Evolutionary conservation across 176 grass and related monocot genomes (phyloP), one percentile per base, ranked within the genome.

Genomic region (Rhynchospora breviuscula): DNA sequence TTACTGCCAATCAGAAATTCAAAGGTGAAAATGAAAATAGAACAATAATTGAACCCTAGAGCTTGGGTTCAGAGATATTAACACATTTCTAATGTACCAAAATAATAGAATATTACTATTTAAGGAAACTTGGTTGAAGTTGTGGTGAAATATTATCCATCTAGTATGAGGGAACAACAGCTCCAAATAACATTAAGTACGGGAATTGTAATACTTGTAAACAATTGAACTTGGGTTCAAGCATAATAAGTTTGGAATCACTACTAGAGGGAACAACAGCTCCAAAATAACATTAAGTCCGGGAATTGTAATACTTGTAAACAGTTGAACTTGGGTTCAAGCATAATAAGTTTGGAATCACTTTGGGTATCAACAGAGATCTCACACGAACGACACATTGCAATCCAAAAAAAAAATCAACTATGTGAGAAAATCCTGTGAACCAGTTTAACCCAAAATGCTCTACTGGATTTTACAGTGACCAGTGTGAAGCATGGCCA

Each of bases 401-500:
- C 29, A 78, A 57, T 57, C 73, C 21, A 78, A 78, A 75, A 10
- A n/a, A n/a, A 64, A 26, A 40, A 15, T 5, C 64, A 67, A 67
- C 31, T 19, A 78, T 57, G 73, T 57, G 73, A 57, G 73, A 57
- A 78, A 78, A 54, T 78, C 63, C 60, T 51, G 56, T 19, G 54
- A 64, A 79, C 18, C 79, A 64, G 80, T 84, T 88, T 71, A 67
- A 67, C 58, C 65, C 59, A 87, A 59, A 67, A 29, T 9, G 13
- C 53, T 25, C 79, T 63, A 62, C 0, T 4, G 13, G 46, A 52
- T 52, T 62, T 79, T 93, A 97, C 35, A 93, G 86, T 45, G 94
- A 97, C 94, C 94, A 97, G 87, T 91, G 63, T 63, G 76, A 85
- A 10, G 80, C 85, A 78, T 88, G 85, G 31, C 94, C 67, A 0